Evolutionary conservation across 805 yeast genomes (phyloP).

Genomic region (Hanseniaspora lindneri): DNA sequence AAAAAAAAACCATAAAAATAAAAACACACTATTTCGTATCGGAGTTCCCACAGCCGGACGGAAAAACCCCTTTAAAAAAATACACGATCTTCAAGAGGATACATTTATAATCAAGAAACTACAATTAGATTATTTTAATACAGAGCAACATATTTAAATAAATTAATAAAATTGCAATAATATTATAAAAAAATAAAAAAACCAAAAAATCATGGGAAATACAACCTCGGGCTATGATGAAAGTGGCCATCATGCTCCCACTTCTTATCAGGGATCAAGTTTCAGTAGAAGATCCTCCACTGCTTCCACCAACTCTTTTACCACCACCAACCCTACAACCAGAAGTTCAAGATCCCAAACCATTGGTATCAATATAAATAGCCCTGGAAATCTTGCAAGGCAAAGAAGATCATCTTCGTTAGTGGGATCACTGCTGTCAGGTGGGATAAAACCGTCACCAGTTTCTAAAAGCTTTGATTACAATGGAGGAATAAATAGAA

Average conservation of each 20-base stretch:
- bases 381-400: conserved; percentile 13
- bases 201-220: conserved; percentile 6
- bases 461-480: conserved; percentile 17
- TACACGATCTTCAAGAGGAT: too few species aligned
- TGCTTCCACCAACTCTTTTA: conserved; percentile 1
- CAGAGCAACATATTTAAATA: too few species aligned
- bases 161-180: too few species aligned
- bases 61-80: too few species aligned
- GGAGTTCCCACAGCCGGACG: too few species aligned
- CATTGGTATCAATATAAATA: background rate
- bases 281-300: conserved; percentile 17
- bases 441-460: conserved; percentile 22
- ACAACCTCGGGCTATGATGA: conserved; percentile 9
- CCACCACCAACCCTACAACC: conserved; percentile 6
- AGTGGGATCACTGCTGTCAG: conserved; percentile 22
- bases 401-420: conserved; percentile 24
- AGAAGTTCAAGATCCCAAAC: conserved; percentile 11
- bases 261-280: conserved; percentile 13
- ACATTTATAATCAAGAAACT: too few species aligned
- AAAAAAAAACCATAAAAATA: too few species aligned
- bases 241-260: background rate
- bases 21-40: too few species aligned
- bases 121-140: too few species aligned
- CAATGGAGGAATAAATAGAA: conserved; percentile 22
- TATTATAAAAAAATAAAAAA: background rate